Base-by-base conservation (phyloP, 2,329 filamentous ascomycete species). In the Mariannaea elegans region DNA sequence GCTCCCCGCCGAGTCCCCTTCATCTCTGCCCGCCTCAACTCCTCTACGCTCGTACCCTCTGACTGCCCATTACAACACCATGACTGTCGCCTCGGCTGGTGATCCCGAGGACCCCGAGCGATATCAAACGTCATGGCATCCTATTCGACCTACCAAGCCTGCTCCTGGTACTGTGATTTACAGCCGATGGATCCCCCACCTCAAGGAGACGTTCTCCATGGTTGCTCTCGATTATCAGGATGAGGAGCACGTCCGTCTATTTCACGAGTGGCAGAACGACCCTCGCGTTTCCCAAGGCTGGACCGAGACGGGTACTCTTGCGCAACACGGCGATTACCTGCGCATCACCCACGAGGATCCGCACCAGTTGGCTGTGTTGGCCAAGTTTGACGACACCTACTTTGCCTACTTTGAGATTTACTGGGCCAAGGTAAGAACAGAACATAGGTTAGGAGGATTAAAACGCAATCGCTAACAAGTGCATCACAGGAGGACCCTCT, bases 321-420 rank as follows among this genome's bases (percentile, higher is more conserved):
- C 92, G 27, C 83, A 93, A 73, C 91, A 94, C 75, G 83, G 86
- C 61, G 84, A 87, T 68, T 94, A 94, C 74, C 81, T 93, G 50
- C 82, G 84, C 27, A 84, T 84, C 64, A 82, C 90, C 54, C 87
- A 92, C 69, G 83, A 86, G 42, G 91, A 94, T 72, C 86, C 89
- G 24, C 91, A 94, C 75, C 85, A 89, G 62, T 78, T 93, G 51
- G 85, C 88, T 21, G 79, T 94, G 44, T 80, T 94, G 59, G 91
- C 87, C 7, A 83, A 84, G 23, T 94, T 92, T 72, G 85, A 94
- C 56, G 88, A 90, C 27, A 82, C 81, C 2, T 84, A 80, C 46
- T 94, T 94, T 73, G 88, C 90, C 0, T 94, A 94, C 73, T 93
- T 91, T 72, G 91, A 94, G 74, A 80, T 93, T 2, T 94, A 93